Base-by-base conservation (phyloP, 805 yeast genomes). In the Brettanomyces anomalus region DNA sequence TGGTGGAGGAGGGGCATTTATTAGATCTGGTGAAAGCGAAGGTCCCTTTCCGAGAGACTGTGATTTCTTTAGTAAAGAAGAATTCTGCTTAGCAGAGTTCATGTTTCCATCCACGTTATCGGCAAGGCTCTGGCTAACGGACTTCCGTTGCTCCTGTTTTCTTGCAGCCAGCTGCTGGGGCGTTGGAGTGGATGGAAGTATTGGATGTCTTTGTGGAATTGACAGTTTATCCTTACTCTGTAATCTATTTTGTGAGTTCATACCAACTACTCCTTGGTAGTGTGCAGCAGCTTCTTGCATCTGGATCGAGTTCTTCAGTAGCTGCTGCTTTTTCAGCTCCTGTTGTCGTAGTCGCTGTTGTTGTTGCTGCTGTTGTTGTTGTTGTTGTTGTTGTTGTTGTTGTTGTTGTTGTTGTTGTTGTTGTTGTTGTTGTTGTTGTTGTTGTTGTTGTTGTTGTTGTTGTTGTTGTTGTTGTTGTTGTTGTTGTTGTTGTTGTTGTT, bases 11-110 rank as follows among this genome's bases (percentile, higher is more conserved):
- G 60, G 54, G 14, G 60, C 54, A 40, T 53, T 49, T 16, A 60
- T 59, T 17, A 57, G 45, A 43, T 58, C 56, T 4, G 65, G 64
- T 3, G 62, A 58, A 32, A 60, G 42, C 21, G 55, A 37, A 45
- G 65, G 51, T 5, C 58, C 50, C 30, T 19, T 18, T 28, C 28
- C 30, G 8, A 32, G 28, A 7, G 36, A 7, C 6, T 32, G 36
- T 14, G 35, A 26, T 15, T 34, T 40, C 31, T 36, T 33, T 14
- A 21, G 31, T 7, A 16, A 10, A 21, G 18, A 6, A 24, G 39
- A 20, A 21, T 10, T 21, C n/a, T 16, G 15, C 8, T 20, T 36
- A 8, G 39, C 10, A 8, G 31, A 20, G 15, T 21, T 31, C 15
- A 15, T 28, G n/a, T 16, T 7, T 16, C 37, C 37, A n/a, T 32